Base-by-base conservation (phyloP, 2,329 filamentous ascomycete genomes). In the Cadophora sp. region DNA sequence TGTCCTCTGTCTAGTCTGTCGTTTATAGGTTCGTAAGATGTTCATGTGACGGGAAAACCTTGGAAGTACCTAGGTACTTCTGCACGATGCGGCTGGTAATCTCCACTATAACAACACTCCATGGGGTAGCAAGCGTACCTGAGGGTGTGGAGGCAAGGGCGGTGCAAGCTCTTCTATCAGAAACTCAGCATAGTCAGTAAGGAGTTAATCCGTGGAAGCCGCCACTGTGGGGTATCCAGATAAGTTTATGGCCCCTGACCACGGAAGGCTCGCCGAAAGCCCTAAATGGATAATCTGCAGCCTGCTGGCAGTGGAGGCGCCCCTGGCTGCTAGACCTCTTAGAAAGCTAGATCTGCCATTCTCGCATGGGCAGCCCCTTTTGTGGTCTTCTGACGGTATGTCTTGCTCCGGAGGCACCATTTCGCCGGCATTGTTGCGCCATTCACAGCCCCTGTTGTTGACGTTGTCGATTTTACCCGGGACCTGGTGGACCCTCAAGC, bases 391-490 rank as follows among this genome's bases (percentile, higher is more conserved):
- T 22, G 33, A 56, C 53, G 53, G 53, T 56, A 56, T 56, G 59
- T 61, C 18, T 24, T 39, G 59, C 45, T 51, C 55, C 63, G 63
- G 63, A 51, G 53, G 36, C 61, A 55, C 33, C 56, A 53, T 55
- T 56, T 36, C 47, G 20, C 41, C 55, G 39, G 20, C 36, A 53
- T 60, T 53, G 30, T 43, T 65, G 51, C 63, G 33, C 58, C 63
- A 60, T 36, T 55, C 27, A 65, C 39, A 45, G 14, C 45, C 62
- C 55, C 48, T 41, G 47, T 60, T 24, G 33, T 27, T 20, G 4
- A 22, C 24, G 43, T 61, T 39, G 43, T 45, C 41, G 55, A 60
- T 39, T 53, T 65, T 65, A 65, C 27, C 56, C 56, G 56, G 59
- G 43, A 18, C 16, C 8, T 39, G 8, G 36, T 39, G 36, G 11